phyloP scores from a whole-genome alignment of 345 rosid genomes.

The Punica granatum region DNA sequence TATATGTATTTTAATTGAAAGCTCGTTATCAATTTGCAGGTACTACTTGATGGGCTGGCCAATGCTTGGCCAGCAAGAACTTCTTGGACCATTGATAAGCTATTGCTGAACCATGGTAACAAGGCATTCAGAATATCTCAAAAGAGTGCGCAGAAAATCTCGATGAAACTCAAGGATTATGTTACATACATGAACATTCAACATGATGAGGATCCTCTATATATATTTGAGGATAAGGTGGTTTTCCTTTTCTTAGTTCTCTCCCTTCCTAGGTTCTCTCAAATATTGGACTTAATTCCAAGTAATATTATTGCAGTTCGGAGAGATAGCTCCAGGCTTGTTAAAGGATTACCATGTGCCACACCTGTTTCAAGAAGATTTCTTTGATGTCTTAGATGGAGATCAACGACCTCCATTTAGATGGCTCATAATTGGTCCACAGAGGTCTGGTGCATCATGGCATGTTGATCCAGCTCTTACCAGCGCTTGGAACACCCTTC shows the following conservation, averaged over 20 bases:
- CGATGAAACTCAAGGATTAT: constrained; percentile 80
- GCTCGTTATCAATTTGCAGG: constrained; percentile 32
- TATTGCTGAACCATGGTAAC: constrained; percentile 55
- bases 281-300: constrained; percentile 6
- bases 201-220: constrained; percentile 93
- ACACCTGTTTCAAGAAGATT: constrained; percentile 80
- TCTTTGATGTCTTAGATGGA: constrained; percentile 61
- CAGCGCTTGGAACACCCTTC: constrained; percentile 96
- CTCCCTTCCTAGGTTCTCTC: not conserved
- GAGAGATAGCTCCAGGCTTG: constrained; percentile 69
- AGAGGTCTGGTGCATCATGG: constrained; percentile 99
- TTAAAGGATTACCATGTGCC: constrained; percentile 81
- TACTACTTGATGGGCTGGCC: constrained; percentile 71
- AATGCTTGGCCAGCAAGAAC: constrained; percentile 85
- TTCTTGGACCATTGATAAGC: constrained; percentile 72
- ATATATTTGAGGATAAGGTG: constrained; percentile 91
- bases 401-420: constrained; percentile 78
- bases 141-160: constrained; percentile 50
- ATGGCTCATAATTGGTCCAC: constrained; percentile 95
- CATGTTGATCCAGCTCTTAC: constrained; percentile 98
- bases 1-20: not conserved
- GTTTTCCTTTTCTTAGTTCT: not conserved
- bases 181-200: constrained; percentile 64
- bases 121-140: constrained; percentile 75
- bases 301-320: constrained; percentile 48